Base-by-base conservation (phyloP, 129 eudicot species). In the Lactuca sativa region DNA sequence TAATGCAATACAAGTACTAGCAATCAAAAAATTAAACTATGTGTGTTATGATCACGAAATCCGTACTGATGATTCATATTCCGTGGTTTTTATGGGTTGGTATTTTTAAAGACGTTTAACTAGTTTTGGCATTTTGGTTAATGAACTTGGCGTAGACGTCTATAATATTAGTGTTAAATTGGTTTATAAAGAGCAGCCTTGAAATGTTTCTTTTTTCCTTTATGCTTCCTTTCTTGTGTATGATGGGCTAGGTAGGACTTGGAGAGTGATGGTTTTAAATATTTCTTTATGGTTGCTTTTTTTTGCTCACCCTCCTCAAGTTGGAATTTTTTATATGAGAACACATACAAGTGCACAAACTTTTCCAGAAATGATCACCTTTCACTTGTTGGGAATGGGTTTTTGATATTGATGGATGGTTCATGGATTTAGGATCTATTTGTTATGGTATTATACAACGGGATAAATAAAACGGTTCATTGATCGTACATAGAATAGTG, bases 191-290 rank as follows among this genome's bases (percentile, higher is more conserved):
- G 69, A 54, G 76, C 40, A 69, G 60, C 36, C 60, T 69, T 77
- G 66, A 69, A n/a, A 62, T 62, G 55, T 62, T 59, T 18, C 4
- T 36, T 30, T 32, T 73, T 18, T 7, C 66, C 67, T 70, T 76
- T 61, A 62, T 70, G 32, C 64, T 51, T 68, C 69, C 60, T 69
- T 60, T 55, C 14, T 69, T 76, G 76, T 69, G 80, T 67, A 75
- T 75, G 71, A 77, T 77, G 81, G 71, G 71, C 56, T 69, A 61
- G 81, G 76, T 77, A 77, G 66, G 81, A 63, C 60, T 62, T 41
- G 32, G 81, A 77, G 81, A 77, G 76, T 77, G 81, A 77, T 69
- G 81, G 76, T 62, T 77, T 77, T 41, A 69, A 69, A 77, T 69
- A 69, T 53, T 69, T 51, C 76, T 55, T 77, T 77, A 62, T 33